Percentiles rank a stretch among this genome's conserved stretches.
These are phyloP conservation scores for Fusarium buxicola DNA, from an alignment of 2,329 filamentous ascomycete species.

Conservation along the genomic window DNA sequence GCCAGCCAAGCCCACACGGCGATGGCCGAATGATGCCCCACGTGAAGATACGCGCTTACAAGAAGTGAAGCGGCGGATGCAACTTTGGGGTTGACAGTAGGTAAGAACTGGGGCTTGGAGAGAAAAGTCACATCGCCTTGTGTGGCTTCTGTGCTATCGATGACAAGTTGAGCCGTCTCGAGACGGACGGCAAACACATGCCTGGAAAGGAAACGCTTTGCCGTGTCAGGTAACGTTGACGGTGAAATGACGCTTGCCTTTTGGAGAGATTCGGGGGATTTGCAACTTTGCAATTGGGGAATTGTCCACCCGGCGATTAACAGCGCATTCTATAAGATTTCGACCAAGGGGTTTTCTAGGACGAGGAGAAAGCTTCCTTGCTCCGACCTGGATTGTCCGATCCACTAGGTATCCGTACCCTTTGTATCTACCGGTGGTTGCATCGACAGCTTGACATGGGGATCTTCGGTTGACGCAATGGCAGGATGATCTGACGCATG, in stretches of 20 bases:
- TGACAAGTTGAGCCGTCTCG: conserved; percentile 27
- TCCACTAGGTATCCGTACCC: no score
- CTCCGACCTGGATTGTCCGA: conserved; percentile 29
- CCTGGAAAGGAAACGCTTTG: conserved; percentile 7
- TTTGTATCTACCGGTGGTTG: conserved; percentile 25
- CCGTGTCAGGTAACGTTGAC: conserved; percentile 32
- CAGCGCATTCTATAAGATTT: conserved; percentile 13
- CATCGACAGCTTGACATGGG: conserved; percentile 20
- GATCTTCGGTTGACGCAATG: conserved; percentile 1
- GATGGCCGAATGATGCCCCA: conserved; percentile 44
- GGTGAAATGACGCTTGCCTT: conserved; percentile 32
- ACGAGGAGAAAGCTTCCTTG: conserved; percentile 3
- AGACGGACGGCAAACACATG: not conserved
- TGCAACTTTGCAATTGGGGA: conserved; percentile 7
- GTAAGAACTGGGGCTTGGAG: conserved; percentile 6
- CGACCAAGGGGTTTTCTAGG: conserved; percentile 1
- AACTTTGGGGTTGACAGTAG: conserved; percentile 19
- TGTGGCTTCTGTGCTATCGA: conserved; percentile 21
- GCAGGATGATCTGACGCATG: conserved; percentile 36
- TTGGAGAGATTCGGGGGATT: not conserved
- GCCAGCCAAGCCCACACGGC: conserved; percentile 28
- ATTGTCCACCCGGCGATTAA: conserved; percentile 13
- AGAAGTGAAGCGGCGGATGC: conserved; percentile 28
- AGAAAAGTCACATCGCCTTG: conserved; percentile 31
- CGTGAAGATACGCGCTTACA: conserved; percentile 44